Percentiles rank a stretch among this genome's conserved stretches.
phyloP scores from a whole-genome alignment of 192 early-diverging fungal species.

The Chytriomyces sp. region DNA sequence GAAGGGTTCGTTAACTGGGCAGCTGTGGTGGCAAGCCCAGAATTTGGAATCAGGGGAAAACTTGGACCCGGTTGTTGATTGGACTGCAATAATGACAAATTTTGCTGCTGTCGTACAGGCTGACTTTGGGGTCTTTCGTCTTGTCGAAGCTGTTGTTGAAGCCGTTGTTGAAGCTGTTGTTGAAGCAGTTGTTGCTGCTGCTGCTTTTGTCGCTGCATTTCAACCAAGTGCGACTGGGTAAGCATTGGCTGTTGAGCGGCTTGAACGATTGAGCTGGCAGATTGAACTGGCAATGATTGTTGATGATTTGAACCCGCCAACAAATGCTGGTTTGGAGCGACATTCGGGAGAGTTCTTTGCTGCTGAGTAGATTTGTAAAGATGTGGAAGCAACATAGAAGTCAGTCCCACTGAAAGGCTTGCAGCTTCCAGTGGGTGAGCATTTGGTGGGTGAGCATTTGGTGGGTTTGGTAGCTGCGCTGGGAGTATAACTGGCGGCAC shows the following conservation, averaged over 20 bases:
- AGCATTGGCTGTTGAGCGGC: background rate
- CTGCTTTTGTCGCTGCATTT: background rate
- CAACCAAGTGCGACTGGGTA: background rate
- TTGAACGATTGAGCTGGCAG: background rate
- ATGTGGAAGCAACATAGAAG: too few species aligned
- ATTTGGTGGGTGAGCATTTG: too few species aligned
- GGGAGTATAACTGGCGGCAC: too few species aligned
- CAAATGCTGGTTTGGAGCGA: too few species aligned
- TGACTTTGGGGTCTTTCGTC: background rate
- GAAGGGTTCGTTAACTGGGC: background rate
- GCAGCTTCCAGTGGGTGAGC: too few species aligned
- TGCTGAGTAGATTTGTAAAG: too few species aligned
- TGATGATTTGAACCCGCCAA: too few species aligned
- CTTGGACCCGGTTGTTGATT: background rate
- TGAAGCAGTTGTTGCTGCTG: background rate
- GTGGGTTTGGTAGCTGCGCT: too few species aligned
- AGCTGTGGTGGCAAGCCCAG: background rate
- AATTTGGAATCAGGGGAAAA: background rate
- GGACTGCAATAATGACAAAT: background rate
- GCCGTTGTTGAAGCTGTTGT: background rate
- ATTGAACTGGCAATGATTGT: too few species aligned
- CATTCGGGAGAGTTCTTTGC: too few species aligned
- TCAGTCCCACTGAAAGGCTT: too few species aligned
- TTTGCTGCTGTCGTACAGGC: background rate
- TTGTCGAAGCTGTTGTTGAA: background rate